Percentiles rank a stretch among this genome's conserved stretches.
Evolutionary conservation across 495 filamentous ascomycete genomes (phyloP).

Genomic region (Penicillium simplicissimum): DNA sequence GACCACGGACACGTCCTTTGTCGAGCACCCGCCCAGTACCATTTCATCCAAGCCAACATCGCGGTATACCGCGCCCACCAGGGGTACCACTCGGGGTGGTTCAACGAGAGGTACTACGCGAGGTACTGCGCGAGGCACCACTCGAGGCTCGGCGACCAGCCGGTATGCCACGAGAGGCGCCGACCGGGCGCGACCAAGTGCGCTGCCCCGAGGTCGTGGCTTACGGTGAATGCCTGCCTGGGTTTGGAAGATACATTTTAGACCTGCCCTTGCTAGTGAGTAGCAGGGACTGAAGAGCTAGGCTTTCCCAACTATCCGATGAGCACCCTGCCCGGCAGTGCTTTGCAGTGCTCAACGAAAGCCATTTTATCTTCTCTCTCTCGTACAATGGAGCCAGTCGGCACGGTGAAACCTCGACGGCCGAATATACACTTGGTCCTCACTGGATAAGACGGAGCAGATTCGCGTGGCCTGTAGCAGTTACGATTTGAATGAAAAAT

Average conservation of each 20-base stretch:
- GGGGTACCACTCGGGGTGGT: slow-evolving; percentile 25
- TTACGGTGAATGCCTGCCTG: slow-evolving; percentile 27
- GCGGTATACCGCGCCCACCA: slow-evolving; percentile 55
- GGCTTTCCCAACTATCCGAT: background rate
- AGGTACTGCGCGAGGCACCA: slow-evolving; percentile 39
- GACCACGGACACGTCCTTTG: slow-evolving; percentile 93
- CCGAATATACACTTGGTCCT: background rate
- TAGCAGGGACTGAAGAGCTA: background rate
- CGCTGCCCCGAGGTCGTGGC: slow-evolving; percentile 43
- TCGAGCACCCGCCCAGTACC: slow-evolving; percentile 75
- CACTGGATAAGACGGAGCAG: background rate
- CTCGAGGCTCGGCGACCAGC: slow-evolving; percentile 43
- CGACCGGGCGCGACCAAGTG: slow-evolving; percentile 41
- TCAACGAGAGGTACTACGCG: slow-evolving; percentile 37
- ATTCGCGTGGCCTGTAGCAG: background rate
- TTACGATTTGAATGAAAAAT: slow-evolving; percentile 10
- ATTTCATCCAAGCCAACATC: slow-evolving; percentile 61
- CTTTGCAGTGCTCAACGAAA: background rate
- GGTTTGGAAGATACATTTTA: background rate
- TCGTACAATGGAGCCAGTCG: background rate
- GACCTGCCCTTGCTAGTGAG: background rate
- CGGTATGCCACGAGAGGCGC: slow-evolving; percentile 44
- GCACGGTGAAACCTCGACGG: background rate
- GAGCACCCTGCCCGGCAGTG: background rate
- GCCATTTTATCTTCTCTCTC: too few species aligned